A percentile compares a stretch with the other conserved stretches of the same genome.
phyloP scores from a whole-genome alignment of 2,329 filamentous ascomycete species.

The Hypocreales sp. region DNA sequence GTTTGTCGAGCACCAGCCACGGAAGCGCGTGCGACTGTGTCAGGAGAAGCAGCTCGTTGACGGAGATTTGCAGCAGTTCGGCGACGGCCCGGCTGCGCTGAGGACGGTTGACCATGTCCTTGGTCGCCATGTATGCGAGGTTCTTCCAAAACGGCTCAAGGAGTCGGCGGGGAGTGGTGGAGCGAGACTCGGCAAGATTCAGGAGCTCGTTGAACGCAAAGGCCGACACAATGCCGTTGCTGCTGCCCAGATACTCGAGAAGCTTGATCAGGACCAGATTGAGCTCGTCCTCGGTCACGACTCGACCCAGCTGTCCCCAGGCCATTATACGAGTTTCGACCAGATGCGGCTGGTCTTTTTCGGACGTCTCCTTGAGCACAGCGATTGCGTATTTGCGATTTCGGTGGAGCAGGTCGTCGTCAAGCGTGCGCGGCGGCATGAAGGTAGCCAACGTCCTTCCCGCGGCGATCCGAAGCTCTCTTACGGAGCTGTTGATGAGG shows the following conservation, averaged over 20 bases:
- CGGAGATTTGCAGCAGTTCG: constrained; percentile 61
- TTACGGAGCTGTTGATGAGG: constrained; percentile 67
- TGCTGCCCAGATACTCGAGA: constrained; percentile 73
- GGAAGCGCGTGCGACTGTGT: constrained; percentile 76
- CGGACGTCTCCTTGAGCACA: constrained; percentile 56
- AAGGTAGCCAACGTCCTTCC: constrained; percentile 55
- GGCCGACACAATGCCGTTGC: constrained; percentile 63
- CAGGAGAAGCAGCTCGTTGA: constrained; percentile 56
- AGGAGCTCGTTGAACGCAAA: constrained; percentile 73
- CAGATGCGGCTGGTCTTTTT: constrained; percentile 48
- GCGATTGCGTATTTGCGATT: constrained; percentile 55
- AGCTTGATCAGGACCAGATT: constrained; percentile 74
- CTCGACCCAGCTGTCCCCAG: constrained; percentile 69
- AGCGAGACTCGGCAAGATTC: constrained; percentile 51
- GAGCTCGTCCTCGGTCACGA: constrained; percentile 66
- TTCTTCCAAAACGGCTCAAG: constrained; percentile 83
- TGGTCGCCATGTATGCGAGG: constrained; percentile 67
- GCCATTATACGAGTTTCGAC: constrained; percentile 77
- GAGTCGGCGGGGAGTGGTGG: constrained; percentile 48
- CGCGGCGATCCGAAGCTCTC: constrained; percentile 73
- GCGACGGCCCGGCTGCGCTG: constrained; percentile 69
- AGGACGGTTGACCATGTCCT: constrained; percentile 66
- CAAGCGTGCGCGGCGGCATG: constrained; percentile 21
- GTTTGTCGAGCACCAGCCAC: constrained; percentile 67
- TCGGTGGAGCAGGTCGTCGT: constrained; percentile 11